Percentiles rank a stretch among this genome's conserved stretches.
These are phyloP conservation scores for Angomonas ambiguus DNA, from an alignment of 208 protist species.

Conservation along the genomic window DNA sequence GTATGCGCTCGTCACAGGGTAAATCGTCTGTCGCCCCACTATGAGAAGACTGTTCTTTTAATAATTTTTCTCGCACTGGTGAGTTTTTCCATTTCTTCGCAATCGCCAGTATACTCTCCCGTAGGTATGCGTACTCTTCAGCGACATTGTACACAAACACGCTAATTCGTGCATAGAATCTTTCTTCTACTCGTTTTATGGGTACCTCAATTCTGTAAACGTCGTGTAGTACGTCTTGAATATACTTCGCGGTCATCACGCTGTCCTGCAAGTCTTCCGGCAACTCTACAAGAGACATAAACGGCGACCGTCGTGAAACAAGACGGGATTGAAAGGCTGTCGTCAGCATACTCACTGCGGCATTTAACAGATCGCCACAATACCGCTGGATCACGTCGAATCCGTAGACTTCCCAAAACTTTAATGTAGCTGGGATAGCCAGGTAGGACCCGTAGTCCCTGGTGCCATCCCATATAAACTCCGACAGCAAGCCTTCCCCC, in stretches of 20 bases:
- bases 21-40: constrained; percentile 8
- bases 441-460: constrained; percentile 84
- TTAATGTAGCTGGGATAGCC: constrained; percentile 63
- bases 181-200: constrained; percentile 76
- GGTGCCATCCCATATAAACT: constrained; percentile 91
- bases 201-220: constrained; percentile 81
- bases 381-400: constrained; percentile 47
- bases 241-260: constrained; percentile 63
- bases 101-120: constrained; percentile 64
- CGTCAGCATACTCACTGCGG: constrained; percentile 65
- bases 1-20: constrained; percentile 54
- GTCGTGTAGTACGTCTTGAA: constrained; percentile 77
- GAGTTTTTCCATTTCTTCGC: constrained; percentile 42
- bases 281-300: constrained; percentile 87
- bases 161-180: constrained; percentile 82
- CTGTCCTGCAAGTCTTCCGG: constrained; percentile 63
- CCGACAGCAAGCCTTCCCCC: constrained; percentile 76
- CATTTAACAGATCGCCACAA: constrained; percentile 45
- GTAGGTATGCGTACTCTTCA: constrained; percentile 77
- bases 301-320: constrained; percentile 61
- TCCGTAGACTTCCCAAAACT: constrained; percentile 74
- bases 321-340: constrained; percentile 49
- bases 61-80: constrained; percentile 12
- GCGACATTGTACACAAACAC: constrained; percentile 88
- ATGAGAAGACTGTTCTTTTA: background rate